phyloP scores from a whole-genome alignment of 139 green algal genomes.

The Chlamydomonas schloesseri region DNA sequence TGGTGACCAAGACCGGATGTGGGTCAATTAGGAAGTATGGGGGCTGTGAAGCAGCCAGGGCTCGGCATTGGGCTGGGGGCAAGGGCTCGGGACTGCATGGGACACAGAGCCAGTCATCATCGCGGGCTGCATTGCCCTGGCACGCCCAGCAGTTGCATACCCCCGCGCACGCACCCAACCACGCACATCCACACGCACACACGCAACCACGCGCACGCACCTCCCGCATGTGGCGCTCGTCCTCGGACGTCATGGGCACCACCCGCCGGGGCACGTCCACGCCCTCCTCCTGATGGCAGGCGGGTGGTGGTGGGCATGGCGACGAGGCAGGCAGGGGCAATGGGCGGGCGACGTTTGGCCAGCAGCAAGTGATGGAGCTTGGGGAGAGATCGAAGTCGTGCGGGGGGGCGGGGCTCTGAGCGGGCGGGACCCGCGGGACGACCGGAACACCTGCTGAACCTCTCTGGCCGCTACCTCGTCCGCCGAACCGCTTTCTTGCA shows the following conservation, averaged over 20 bases:
- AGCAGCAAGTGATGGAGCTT: not conserved
- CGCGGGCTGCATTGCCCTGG: not conserved
- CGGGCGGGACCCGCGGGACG: not conserved
- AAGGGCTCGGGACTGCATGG: too few species aligned
- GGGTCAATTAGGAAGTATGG: not conserved
- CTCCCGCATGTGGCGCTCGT: conserved; percentile 49
- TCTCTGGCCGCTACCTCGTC: not conserved
- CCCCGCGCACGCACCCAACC: not conserved
- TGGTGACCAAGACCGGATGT: too few species aligned
- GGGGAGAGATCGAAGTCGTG: not conserved
- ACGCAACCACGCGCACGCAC: not conserved
- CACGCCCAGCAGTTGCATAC: not conserved
- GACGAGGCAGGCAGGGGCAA: not conserved
- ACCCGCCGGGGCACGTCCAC: not conserved
- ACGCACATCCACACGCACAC: not conserved
- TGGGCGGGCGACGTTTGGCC: not conserved
- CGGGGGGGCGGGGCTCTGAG: not conserved
- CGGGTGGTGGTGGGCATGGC: not conserved
- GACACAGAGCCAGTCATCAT: too few species aligned
- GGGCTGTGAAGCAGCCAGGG: not conserved
- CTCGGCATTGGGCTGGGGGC: too few species aligned
- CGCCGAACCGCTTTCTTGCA: not conserved
- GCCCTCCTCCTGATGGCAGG: not conserved
- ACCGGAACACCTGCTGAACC: too few species aligned
- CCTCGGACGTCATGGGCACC: conserved; percentile 44